Percentiles rank a stretch among this genome's conserved stretches.
These are phyloP conservation scores for Xylaria digitata DNA, from an alignment of 2,329 filamentous ascomycete species.

Conservation along the genomic window DNA sequence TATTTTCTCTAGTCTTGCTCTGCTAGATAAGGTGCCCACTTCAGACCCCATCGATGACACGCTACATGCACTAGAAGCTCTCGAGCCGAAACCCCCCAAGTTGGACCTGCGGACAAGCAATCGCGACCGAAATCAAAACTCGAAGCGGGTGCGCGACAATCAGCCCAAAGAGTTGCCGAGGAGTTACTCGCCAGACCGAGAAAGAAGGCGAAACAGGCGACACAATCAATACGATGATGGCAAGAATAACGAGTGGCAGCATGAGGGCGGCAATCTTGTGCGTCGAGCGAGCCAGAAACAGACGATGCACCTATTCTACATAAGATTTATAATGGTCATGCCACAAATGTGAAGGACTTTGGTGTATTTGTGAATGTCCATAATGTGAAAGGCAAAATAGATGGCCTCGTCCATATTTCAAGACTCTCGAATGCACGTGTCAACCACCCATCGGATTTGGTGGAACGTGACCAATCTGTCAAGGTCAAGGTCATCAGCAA, in stretches of 20 bases:
- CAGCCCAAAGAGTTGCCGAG: slow-evolving; percentile 59
- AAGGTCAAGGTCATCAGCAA: slow-evolving; percentile 95
- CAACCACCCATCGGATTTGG: slow-evolving; percentile 89
- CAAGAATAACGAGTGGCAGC: slow-evolving; percentile 64
- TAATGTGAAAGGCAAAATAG: slow-evolving; percentile 86
- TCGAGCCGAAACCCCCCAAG: too few relatives aligned
- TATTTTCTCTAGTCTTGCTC: too few relatives aligned
- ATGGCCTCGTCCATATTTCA: slow-evolving; percentile 94
- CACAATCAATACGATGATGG: slow-evolving; percentile 55
- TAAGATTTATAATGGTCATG: slow-evolving; percentile 90
- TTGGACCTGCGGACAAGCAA: too few relatives aligned
- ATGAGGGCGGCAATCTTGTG: too few relatives aligned
- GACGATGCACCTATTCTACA: slow-evolving; percentile 84
- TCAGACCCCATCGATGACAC: too few relatives aligned
- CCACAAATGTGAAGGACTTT: slow-evolving; percentile 95
- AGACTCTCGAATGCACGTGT: slow-evolving; percentile 87
- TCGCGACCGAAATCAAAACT: too few relatives aligned
- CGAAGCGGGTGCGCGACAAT: slow-evolving; percentile 53
- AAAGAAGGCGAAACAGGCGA: too few relatives aligned
- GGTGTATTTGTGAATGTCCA: slow-evolving; percentile 94
- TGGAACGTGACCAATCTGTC: slow-evolving; percentile 82
- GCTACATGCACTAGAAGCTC: too few relatives aligned
- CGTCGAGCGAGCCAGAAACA: slow-evolving; percentile 75
- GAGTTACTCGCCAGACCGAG: too few relatives aligned
- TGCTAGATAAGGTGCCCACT: too few relatives aligned